phyloP scores from a whole-genome alignment of 1,139 yeast genomes.

The Keqinozyma sinolaborantium region DNA sequence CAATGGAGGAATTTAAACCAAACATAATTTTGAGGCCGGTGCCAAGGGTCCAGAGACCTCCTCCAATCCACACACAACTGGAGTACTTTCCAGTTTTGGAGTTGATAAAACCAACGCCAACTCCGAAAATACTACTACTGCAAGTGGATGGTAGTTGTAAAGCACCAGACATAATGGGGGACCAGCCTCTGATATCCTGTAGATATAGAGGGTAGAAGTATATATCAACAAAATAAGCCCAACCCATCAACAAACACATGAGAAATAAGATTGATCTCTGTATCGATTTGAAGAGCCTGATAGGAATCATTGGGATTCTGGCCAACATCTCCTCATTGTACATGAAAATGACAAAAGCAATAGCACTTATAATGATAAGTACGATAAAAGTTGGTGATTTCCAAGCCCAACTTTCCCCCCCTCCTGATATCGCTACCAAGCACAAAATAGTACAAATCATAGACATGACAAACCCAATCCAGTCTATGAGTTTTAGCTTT shows the following conservation, averaged over 20 bases:
- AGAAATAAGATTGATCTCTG: conserved; percentile 30
- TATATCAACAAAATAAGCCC: conserved; percentile 40
- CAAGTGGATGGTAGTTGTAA: conserved; percentile 13
- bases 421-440: conserved; percentile 50
- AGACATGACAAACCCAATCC: conserved; percentile 42
- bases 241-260: conserved; percentile 45
- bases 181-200: conserved; percentile 29
- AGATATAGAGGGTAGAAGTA: conserved; percentile 48
- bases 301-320: conserved; percentile 45
- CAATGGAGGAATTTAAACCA: conserved; percentile 23
- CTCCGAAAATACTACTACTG: conserved; percentile 13
- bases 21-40: conserved; percentile 34
- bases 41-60: conserved; percentile 38
- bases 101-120: conserved; percentile 34
- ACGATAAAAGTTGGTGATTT: conserved; percentile 41
- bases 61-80: conserved; percentile 38
- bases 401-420: conserved; percentile 53
- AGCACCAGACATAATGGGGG: conserved; percentile 10
- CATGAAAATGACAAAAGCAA: conserved; percentile 32
- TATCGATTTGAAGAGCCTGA: conserved; percentile 44
- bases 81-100: conserved; percentile 38
- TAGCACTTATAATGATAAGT: conserved; percentile 43
- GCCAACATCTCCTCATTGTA: conserved; percentile 29
- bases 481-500: conserved; percentile 43
- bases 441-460: conserved; percentile 41